Conservation (phyloP, 495 filamentous ascomycete genomes). For the Cryomyces minteri region DNA sequence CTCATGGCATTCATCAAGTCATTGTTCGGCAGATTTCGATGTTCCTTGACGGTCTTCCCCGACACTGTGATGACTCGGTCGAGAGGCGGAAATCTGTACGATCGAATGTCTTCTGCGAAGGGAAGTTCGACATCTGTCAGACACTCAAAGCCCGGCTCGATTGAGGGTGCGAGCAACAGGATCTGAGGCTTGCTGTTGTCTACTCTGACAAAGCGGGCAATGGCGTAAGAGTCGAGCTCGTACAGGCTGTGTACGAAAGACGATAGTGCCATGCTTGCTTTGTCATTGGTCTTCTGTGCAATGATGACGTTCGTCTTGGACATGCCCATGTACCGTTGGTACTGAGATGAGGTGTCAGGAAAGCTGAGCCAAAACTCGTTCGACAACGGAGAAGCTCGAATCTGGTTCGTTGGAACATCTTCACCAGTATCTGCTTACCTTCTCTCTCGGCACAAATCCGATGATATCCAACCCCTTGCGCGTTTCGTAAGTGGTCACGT, state of each 20-base stretch:
- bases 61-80: conserved; percentile 75
- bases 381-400: no score
- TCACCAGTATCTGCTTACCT: conserved; percentile 27
- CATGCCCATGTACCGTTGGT: conserved; percentile 72
- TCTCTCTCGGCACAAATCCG: conserved; percentile 63
- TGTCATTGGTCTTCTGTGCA: conserved; percentile 50
- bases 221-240: conserved; percentile 70
- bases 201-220: conserved; percentile 72
- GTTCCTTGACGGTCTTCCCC: conserved; percentile 67
- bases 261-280: conserved; percentile 65
- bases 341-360: conserved; percentile 28
- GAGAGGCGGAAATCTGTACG: conserved; percentile 78
- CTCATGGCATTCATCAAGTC: conserved; percentile 64
- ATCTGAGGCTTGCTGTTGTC: conserved; percentile 59
- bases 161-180: conserved; percentile 62
- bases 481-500: conserved; percentile 67
- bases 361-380: background rate
- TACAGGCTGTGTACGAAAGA: conserved; percentile 78
- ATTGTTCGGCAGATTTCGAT: conserved; percentile 70
- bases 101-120: conserved; percentile 78
- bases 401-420: no score
- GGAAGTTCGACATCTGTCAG: conserved; percentile 87
- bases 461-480: conserved; percentile 55
- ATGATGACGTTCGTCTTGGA: conserved; percentile 57
- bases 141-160: conserved; percentile 72